Evolutionary conservation across 345 rosid genomes (phyloP).

Genomic region (Populus tremula): DNA sequence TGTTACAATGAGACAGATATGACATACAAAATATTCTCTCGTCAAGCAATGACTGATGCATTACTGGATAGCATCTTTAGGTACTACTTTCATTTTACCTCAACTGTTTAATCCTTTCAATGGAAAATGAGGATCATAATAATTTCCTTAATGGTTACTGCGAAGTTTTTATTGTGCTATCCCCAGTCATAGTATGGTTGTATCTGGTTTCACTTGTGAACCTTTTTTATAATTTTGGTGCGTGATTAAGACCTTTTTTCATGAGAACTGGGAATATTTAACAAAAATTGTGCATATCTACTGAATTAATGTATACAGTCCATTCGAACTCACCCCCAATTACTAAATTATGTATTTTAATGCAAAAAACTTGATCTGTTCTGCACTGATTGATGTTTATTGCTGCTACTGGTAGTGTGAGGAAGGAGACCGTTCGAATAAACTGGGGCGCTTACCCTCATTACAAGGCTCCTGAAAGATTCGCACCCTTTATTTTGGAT

Average conservation of each 20-base stretch:
- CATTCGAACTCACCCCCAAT: background rate
- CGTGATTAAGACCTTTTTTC: no score
- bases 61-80: slow-evolving; percentile 79
- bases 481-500: slow-evolving; percentile 81
- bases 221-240: no score
- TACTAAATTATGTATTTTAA: background rate
- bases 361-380: background rate
- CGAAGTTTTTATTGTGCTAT: no score
- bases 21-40: slow-evolving; percentile 78
- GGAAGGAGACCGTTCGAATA: slow-evolving; percentile 65
- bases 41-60: slow-evolving; percentile 51
- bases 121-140: background rate
- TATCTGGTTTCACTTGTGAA: no score
- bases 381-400: slow-evolving; percentile 7
- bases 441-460: slow-evolving; percentile 98
- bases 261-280: no score
- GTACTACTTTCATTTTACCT: slow-evolving; percentile 31
- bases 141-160: no score
- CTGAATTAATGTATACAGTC: background rate
- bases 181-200: no score
- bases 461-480: slow-evolving; percentile 77
- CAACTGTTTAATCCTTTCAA: background rate
- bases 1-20: slow-evolving; percentile 48
- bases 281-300: background rate
- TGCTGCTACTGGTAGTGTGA: slow-evolving; percentile 35